phyloP scores from a whole-genome alignment of 2,329 filamentous ascomycete species.

The Fusarium sp. region DNA sequence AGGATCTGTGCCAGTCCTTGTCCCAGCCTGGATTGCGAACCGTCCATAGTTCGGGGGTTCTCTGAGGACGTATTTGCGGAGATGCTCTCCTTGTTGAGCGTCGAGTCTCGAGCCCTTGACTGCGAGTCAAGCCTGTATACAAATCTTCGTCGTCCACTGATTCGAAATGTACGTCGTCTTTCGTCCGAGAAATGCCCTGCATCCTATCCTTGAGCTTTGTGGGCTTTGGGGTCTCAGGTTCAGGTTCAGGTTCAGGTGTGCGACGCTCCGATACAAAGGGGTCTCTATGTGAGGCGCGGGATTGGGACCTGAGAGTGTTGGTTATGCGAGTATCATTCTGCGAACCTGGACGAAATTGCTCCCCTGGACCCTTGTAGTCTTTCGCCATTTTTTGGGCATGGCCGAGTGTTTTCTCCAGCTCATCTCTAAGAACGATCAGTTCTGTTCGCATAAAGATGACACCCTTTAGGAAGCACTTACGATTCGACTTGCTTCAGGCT shows the following conservation, averaged over 20 bases:
- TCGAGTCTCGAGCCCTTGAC: slow-evolving; percentile 35
- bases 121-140: slow-evolving; percentile 10
- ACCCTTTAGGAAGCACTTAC: slow-evolving; percentile 23
- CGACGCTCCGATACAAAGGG: slow-evolving; percentile 18
- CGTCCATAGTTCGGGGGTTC: slow-evolving; percentile 59
- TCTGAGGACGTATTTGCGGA: slow-evolving; percentile 18
- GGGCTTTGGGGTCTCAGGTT: not conserved
- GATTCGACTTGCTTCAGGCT: not conserved
- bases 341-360: not conserved
- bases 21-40: slow-evolving; percentile 62
- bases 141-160: not conserved
- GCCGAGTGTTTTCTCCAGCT: slow-evolving; percentile 22
- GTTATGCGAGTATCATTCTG: not conserved
- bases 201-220: slow-evolving; percentile 46
- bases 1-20: slow-evolving; percentile 64
- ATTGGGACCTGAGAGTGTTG: not conserved
- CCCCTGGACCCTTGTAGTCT: not conserved
- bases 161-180: not conserved
- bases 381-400: not conserved
- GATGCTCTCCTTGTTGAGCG: slow-evolving; percentile 41
- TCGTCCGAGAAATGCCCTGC: slow-evolving; percentile 5
- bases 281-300: not conserved
- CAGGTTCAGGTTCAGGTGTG: not conserved
- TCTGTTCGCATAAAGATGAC: not conserved
- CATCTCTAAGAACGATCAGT: slow-evolving; percentile 23